Conservation (phyloP, 2,329 filamentous ascomycete species). For the Domatiomyces catenatus region DNA sequence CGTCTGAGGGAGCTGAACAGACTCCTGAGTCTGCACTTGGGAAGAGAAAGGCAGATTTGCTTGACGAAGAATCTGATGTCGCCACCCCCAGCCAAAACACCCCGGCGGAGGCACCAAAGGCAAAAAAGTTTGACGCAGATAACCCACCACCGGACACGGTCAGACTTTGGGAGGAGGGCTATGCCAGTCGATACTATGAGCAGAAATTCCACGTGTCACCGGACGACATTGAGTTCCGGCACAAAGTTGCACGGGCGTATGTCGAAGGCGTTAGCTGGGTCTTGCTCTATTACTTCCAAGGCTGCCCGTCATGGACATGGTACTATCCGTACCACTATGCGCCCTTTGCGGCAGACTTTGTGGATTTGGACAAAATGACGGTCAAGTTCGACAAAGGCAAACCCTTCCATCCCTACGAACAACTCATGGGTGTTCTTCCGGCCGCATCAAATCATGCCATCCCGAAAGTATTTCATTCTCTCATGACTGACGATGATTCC, state of each 20-base stretch:
- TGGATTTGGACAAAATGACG: constrained; percentile 61
- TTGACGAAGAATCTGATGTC: constrained; percentile 44
- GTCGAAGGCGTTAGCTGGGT: constrained; percentile 94
- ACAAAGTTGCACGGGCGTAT: constrained; percentile 78
- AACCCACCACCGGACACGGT: constrained; percentile 58
- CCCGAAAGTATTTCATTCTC: constrained; percentile 68
- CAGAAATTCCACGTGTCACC: constrained; percentile 84
- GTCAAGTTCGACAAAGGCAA: constrained; percentile 70
- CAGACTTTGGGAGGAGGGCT: constrained; percentile 86
- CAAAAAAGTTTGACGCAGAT: constrained; percentile 22
- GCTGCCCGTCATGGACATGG: constrained; percentile 97
- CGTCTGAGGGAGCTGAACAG: constrained; percentile 16
- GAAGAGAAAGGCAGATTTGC: constrained; percentile 62
- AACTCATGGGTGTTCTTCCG: constrained; percentile 94
- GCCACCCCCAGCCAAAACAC: constrained; percentile 46
- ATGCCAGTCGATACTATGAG: constrained; percentile 89
- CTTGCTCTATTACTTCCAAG: constrained; percentile 91
- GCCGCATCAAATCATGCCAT: constrained; percentile 85
- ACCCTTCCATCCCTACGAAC: constrained; percentile 84
- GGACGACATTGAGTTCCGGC: constrained; percentile 68
- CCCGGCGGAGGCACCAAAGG: constrained; percentile 30
- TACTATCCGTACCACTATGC: constrained; percentile 98
- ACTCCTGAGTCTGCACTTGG: constrained; percentile 39
- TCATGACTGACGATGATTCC: constrained; percentile 80
- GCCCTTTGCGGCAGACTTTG: constrained; percentile 90